Evolutionary conservation across 2,329 filamentous ascomycete genomes (phyloP).

Genomic region (Hypoxylon sp.): DNA sequence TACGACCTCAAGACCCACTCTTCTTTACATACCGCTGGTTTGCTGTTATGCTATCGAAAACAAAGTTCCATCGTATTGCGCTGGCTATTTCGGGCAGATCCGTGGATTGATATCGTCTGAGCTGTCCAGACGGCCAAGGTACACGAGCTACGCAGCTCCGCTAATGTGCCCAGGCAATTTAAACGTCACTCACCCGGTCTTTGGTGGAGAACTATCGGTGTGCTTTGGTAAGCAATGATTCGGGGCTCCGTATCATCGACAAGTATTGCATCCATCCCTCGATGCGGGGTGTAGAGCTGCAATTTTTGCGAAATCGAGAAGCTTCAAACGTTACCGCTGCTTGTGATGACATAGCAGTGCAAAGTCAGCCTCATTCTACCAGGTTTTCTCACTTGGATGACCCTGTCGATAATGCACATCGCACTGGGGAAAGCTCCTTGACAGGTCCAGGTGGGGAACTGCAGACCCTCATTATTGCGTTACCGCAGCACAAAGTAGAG

Average conservation of each 20-base stretch:
- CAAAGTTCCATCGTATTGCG: constrained; percentile 14
- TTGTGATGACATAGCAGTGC: constrained; percentile 20
- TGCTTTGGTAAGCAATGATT: constrained; percentile 5
- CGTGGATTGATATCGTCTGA: constrained; percentile 5
- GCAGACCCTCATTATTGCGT: constrained; percentile 24
- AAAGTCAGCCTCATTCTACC: constrained; percentile 39
- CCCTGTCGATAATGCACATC: constrained; percentile 43
- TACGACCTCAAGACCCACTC: constrained; percentile 29
- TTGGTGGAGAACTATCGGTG: constrained; percentile 4
- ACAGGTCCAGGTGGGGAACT: constrained; percentile 38
- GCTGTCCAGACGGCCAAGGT: not conserved
- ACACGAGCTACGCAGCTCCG: constrained; percentile 12
- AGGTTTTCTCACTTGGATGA: constrained; percentile 31
- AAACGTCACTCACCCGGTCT: constrained; percentile 9
- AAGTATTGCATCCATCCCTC: constrained; percentile 2
- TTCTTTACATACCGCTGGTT: constrained; percentile 29
- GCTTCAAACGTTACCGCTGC: constrained; percentile 19
- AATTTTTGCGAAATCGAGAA: constrained; percentile 12
- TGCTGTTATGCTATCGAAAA: not conserved
- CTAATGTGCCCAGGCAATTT: constrained; percentile 9
- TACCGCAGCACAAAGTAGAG: constrained; percentile 21
- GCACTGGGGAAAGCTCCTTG: constrained; percentile 43
- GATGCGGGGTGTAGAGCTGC: constrained; percentile 2
- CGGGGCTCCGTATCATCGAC: constrained; percentile 2
- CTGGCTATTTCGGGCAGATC: constrained; percentile 17